A percentile compares a stretch with the other conserved stretches of the same genome.
These are phyloP conservation scores for Penicillium desertorum DNA, from an alignment of 495 filamentous ascomycete genomes.

Conservation along the genomic window DNA sequence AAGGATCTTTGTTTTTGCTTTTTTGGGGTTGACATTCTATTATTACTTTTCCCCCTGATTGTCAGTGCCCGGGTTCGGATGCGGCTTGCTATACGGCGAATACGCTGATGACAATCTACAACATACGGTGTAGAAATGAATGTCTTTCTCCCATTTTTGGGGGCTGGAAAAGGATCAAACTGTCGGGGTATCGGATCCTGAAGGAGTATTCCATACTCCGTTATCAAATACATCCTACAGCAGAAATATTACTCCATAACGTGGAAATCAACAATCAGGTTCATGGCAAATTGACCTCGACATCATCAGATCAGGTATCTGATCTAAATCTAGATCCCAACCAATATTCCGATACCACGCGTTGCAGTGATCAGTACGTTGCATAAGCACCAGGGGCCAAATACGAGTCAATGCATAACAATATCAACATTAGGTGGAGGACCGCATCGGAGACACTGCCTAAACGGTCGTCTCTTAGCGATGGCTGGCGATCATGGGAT, in stretches of 20 bases:
- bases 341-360: conserved; percentile 3
- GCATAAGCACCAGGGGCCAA: conserved; percentile 4
- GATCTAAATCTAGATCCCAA: conserved; percentile 9
- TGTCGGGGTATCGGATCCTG: neutral
- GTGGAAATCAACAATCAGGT: neutral
- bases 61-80: neutral
- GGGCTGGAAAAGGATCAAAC: neutral
- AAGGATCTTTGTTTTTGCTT: neutral
- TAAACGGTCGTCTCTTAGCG: conserved; percentile 20
- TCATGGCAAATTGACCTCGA: neutral
- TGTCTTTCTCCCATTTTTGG: neutral
- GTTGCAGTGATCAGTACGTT: neutral
- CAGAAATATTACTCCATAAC: neutral
- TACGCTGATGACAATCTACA: neutral
- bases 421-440: conserved; percentile 6
- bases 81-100: neutral
- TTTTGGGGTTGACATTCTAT: neutral
- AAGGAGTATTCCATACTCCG: neutral
- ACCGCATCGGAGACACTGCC: conserved; percentile 25
- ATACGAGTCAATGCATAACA: neutral
- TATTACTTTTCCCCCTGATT: conserved; percentile 11
- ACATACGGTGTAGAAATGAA: neutral
- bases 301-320: neutral
- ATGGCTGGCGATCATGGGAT: conserved; percentile 15
- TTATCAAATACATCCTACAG: neutral